Base-by-base conservation (phyloP, 345 rosid species). In the Rhodomyrtus tomentosa region DNA sequence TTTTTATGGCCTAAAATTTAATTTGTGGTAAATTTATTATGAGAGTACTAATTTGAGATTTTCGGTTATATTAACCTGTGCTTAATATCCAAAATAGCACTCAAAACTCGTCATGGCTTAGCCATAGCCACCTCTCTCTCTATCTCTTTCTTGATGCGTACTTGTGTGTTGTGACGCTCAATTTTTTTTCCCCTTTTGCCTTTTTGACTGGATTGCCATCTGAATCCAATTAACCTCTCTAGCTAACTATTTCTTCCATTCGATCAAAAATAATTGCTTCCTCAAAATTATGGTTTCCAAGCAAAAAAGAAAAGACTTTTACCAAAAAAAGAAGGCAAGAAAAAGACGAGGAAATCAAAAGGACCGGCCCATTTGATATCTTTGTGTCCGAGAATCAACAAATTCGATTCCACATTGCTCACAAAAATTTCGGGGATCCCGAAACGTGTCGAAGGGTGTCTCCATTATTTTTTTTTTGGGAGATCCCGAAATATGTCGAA, bases 401-500 rank as follows among this genome's bases (percentile, higher is more conserved):
- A n/a, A n/a, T n/a, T n/a, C n/a, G n/a, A n/a, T n/a, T n/a, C n/a
- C n/a, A n/a, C n/a, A n/a, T n/a, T n/a, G n/a, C n/a, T n/a, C n/a
- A n/a, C n/a, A n/a, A n/a, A n/a, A n/a, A n/a, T n/a, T n/a, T n/a
- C n/a, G n/a, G n/a, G n/a, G n/a, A n/a, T n/a, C n/a, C n/a, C n/a
- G 87, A 92, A 86, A 91, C 93, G 92, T 89, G 90, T 91, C 91
- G 52, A 81, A 16, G 86, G 87, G 74, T 85, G 42, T 79, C 15
- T 82, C 24, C 10, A 53, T 88, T 84, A 55, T 83, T 72, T 68
- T 83, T 90, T 87, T 72, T 68, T 84, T 90, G 86, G 92, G n/a
- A n/a, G n/a, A n/a, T n/a, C n/a, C 81, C 38, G 87, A 92, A 86
- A 91, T 92, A 92, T 89, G 90, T 91, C 91, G 52, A 81, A 16